Evolutionary conservation across 495 filamentous ascomycete species (phyloP), one percentile per base, ranked within the genome.

Genomic region (Filosporella fistucella): DNA sequence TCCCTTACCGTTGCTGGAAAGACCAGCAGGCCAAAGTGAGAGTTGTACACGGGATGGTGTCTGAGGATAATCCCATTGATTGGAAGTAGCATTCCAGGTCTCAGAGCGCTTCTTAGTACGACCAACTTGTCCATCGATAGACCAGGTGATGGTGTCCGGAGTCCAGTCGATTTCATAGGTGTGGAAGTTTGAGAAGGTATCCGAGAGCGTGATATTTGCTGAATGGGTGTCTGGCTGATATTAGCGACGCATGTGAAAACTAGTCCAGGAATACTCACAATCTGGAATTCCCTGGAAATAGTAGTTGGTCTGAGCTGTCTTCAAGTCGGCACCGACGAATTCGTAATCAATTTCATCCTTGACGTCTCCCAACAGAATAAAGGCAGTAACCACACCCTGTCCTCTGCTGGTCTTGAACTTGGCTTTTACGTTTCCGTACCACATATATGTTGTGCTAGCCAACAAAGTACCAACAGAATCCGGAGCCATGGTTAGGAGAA

Each of bases 311-410:
- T 98, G 90, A 16, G 84, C 86, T 41, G 74, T 75, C 16, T 72
- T 58, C 60, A 96, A 65, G 55, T 96, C 86, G 37, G 77, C 75
- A 46, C 93, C 93, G 45, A 98, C 80, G 61, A 81, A 98, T 69
- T 98, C 93, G 62, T 86, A 96, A 65, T 98, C 93, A 60, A 98
- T 95, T 65, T 98, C 93, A 60, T 98, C 93, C 71, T 96, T 95
- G 58, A 93, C 86, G 62, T 97, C 93, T 25, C 83, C 85, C 57
- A 96, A 76, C 54, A 97, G 70, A 63, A 98, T 97, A 64, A 98
- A 98, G 12, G 91, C 93, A 17, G 90, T 89, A 4, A 98, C 89
- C 25, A 97, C 93, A 71, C 93, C 93, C 23, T 69, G 63, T 34
- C 89, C 91, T 56, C 85, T 80, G 48, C 84, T 86, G 6, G 88